Percentiles rank a stretch among this genome's conserved stretches.
phyloP scores from a whole-genome alignment of 2,329 filamentous ascomycete species.

The Geosmithia flava region DNA sequence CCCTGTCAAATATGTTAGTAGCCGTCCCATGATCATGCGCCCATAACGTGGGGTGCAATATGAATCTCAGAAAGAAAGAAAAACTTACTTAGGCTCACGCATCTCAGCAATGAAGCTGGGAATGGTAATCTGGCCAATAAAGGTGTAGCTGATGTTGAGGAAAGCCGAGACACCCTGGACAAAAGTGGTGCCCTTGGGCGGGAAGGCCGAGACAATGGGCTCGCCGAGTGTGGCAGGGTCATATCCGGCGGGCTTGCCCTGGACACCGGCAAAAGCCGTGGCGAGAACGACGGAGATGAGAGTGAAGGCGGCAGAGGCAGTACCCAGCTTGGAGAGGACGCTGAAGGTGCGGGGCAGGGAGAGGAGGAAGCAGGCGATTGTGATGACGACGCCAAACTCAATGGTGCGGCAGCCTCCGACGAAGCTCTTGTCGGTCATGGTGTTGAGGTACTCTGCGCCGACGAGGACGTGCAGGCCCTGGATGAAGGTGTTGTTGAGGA shows the following conservation, averaged over 20 bases:
- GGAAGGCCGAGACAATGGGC: constrained; percentile 56
- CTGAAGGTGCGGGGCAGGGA: constrained; percentile 80
- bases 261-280: constrained; percentile 67
- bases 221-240: constrained; percentile 39
- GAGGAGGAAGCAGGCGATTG: constrained; percentile 62
- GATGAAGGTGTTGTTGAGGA: constrained; percentile 90
- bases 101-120: constrained; percentile 95
- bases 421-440: constrained; percentile 59
- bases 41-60: neutral
- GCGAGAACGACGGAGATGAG: constrained; percentile 81
- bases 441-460: constrained; percentile 81
- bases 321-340: constrained; percentile 67
- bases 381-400: constrained; percentile 62
- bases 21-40: neutral
- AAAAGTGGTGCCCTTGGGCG: constrained; percentile 61
- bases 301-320: constrained; percentile 72
- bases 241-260: constrained; percentile 61
- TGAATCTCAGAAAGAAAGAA: neutral
- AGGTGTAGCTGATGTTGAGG: constrained; percentile 91
- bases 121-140: constrained; percentile 89
- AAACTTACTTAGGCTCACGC: constrained; percentile 44
- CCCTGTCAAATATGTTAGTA: constrained; percentile 25
- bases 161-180: constrained; percentile 77
- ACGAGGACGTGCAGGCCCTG: constrained; percentile 73
- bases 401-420: constrained; percentile 61